Evolutionary conservation across 441 rosid genomes (phyloP).

Genomic region (Erysimum cheiri): DNA sequence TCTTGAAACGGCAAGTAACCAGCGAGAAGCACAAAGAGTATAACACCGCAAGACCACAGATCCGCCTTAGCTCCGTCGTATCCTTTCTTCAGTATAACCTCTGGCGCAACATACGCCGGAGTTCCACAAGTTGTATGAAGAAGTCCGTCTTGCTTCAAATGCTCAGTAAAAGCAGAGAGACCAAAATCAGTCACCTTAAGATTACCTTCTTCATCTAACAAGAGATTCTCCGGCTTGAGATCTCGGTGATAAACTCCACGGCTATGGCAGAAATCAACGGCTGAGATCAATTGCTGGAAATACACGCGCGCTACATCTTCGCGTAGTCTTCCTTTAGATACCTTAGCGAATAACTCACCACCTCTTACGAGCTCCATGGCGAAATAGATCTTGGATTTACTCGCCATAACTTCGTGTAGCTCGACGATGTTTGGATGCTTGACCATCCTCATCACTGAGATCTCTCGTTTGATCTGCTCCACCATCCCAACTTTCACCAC

Average conservation of each 20-base stretch:
- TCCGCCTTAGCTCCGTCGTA: slow-evolving; percentile 81
- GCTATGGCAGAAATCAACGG: slow-evolving; percentile 88
- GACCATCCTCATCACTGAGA: slow-evolving; percentile 93
- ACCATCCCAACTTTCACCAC: slow-evolving; percentile 84
- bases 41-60: slow-evolving; percentile 92
- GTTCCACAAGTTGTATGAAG: slow-evolving; percentile 88
- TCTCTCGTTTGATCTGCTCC: slow-evolving; percentile 87
- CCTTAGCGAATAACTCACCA: slow-evolving; percentile 76
- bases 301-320: slow-evolving; percentile 76
- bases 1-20: slow-evolving; percentile 88
- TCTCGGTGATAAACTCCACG: slow-evolving; percentile 90
- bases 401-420: slow-evolving; percentile 91
- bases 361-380: slow-evolving; percentile 91
- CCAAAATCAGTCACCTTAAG: slow-evolving; percentile 88
- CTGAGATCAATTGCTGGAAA: slow-evolving; percentile 81
- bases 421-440: slow-evolving; percentile 80
- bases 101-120: slow-evolving; percentile 86
- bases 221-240: slow-evolving; percentile 80
- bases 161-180: slow-evolving; percentile 75
- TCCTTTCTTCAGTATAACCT: slow-evolving; percentile 73
- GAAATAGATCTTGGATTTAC: slow-evolving; percentile 87
- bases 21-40: slow-evolving; percentile 80
- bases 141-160: slow-evolving; percentile 75
- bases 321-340: slow-evolving; percentile 66
- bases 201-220: slow-evolving; percentile 74